phyloP scores from a whole-genome alignment of 2,329 filamentous ascomycete species.

The Monosporascus sp. region DNA sequence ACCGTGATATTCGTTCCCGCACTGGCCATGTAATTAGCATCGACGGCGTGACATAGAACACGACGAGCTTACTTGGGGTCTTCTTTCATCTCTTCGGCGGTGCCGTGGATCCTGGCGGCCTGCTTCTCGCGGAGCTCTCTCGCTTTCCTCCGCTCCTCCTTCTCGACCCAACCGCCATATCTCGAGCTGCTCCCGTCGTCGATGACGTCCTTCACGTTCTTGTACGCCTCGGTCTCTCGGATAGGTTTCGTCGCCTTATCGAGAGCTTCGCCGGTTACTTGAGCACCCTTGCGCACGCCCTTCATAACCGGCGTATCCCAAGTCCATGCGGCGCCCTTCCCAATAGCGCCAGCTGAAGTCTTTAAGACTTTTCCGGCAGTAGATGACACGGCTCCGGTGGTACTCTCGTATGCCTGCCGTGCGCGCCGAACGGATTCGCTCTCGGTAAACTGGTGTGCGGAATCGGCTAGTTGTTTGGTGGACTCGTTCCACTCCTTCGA shows the following conservation, averaged over 20 bases:
- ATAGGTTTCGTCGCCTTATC: slow-evolving; percentile 95
- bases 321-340: slow-evolving; percentile 89
- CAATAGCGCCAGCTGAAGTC: slow-evolving; percentile 78
- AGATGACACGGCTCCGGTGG: slow-evolving; percentile 74
- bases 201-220: slow-evolving; percentile 90
- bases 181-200: slow-evolving; percentile 94
- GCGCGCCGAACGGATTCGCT: slow-evolving; percentile 86
- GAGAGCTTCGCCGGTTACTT: slow-evolving; percentile 76
- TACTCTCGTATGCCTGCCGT: slow-evolving; percentile 79
- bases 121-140: slow-evolving; percentile 70
- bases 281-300: slow-evolving; percentile 80
- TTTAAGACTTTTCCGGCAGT: slow-evolving; percentile 78
- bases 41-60: slow-evolving; percentile 8
- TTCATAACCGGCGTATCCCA: slow-evolving; percentile 96
- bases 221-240: slow-evolving; percentile 89
- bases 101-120: slow-evolving; percentile 42
- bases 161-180: slow-evolving; percentile 95
- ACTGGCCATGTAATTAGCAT: slow-evolving; percentile 45
- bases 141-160: slow-evolving; percentile 81
- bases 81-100: slow-evolving; percentile 64
- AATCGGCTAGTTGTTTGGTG: slow-evolving; percentile 87
- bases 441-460: slow-evolving; percentile 86
- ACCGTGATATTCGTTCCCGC: slow-evolving; percentile 91
- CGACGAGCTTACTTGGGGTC: slow-evolving; percentile 71
- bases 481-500: slow-evolving; percentile 99